Evolutionary conservation across 345 rosid genomes (phyloP).

Genomic region (Eucalyptus cladocalyx): DNA sequence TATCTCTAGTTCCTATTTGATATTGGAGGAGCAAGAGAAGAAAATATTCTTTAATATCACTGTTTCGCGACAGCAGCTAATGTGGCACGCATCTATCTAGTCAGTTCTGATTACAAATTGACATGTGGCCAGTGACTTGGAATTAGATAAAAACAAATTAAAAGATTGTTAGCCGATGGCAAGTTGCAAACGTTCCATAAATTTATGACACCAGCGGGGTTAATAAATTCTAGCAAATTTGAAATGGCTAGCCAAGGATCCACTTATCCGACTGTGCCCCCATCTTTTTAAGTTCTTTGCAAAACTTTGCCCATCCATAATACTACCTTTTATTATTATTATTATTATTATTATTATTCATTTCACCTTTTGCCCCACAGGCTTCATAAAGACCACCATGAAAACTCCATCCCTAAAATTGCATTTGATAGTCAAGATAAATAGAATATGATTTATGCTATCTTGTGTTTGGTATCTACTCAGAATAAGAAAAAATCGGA

Average conservation of each 20-base stretch:
- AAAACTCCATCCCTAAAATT: not conserved
- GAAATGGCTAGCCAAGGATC: not conserved
- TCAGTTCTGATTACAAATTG: not conserved
- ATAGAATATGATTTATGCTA: no score
- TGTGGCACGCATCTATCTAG: not conserved
- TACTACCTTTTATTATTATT: not conserved
- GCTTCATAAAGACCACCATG: not conserved
- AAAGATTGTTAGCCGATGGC: not conserved
- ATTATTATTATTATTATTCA: not conserved
- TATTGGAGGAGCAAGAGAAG: not conserved
- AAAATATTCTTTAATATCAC: not conserved
- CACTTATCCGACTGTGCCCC: not conserved
- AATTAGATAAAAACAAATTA: not conserved
- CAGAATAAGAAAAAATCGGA: fast-evolving
- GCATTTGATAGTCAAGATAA: fast-evolving
- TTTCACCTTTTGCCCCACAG: not conserved
- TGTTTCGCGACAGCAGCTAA: fast-evolving
- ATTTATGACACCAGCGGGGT: not conserved
- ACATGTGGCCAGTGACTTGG: not conserved
- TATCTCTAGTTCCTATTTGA: not conserved
- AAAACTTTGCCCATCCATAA: not conserved
- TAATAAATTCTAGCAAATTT: not conserved
- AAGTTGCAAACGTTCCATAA: not conserved
- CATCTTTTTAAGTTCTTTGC: not conserved
- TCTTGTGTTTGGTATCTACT: fast-evolving